A percentile compares a stretch with the other conserved stretches of the same genome.
Conservation (phyloP, 139 green algal species). For the Trebouxia sp. region DNA sequence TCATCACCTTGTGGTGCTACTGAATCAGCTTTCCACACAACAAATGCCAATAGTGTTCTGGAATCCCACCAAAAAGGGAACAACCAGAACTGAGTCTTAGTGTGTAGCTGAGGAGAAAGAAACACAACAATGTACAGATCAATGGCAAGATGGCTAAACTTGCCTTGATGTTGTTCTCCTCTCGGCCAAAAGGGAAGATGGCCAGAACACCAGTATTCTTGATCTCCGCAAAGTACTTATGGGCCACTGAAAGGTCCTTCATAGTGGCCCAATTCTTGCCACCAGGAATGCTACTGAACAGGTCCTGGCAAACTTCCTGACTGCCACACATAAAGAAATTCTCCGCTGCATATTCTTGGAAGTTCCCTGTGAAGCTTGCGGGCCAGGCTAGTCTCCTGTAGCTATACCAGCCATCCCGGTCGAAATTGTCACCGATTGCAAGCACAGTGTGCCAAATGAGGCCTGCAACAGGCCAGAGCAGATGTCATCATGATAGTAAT, state of each 20-base stretch:
- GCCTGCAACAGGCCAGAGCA: neutral
- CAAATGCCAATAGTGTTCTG: too few species aligned
- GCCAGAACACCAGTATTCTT: neutral
- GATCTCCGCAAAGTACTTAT: slow-evolving; percentile 1
- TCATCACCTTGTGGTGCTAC: too few species aligned
- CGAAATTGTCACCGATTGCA: slow-evolving; percentile 1
- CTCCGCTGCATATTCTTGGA: neutral
- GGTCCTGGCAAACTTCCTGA: neutral
- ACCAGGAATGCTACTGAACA: slow-evolving; percentile 8
- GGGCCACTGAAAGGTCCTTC: neutral
- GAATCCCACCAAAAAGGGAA: too few species aligned
- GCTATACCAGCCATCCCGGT: neutral
- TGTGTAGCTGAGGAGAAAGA: too few species aligned
- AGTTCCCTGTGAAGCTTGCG: neutral
- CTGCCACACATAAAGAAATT: neutral
- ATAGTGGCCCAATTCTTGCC: slow-evolving; percentile 1
- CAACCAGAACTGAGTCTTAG: too few species aligned
- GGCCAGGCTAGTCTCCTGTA: neutral
- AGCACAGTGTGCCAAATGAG: slow-evolving; percentile 1
- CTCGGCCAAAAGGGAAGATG: slow-evolving; percentile 2
- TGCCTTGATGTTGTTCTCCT: neutral
- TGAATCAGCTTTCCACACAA: too few species aligned
- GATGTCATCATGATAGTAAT: too few species aligned
- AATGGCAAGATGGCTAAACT: too few species aligned
- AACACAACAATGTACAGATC: too few species aligned